Evolutionary conservation across 148 eudicot genomes (phyloP).

Genomic region (Cornus controversa): DNA sequence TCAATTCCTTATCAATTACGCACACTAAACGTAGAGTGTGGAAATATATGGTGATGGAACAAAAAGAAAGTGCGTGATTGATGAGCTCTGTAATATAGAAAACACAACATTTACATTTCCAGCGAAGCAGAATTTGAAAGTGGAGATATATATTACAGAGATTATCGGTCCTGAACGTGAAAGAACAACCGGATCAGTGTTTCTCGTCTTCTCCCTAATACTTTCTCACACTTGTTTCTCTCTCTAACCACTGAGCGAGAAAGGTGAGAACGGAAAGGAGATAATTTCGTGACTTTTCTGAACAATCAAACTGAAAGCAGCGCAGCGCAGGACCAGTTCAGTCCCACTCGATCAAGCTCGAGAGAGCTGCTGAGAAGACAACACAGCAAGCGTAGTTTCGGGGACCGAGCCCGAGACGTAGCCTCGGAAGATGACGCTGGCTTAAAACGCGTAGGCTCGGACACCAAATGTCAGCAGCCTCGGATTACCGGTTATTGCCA

Average conservation of each 20-base stretch:
- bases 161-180: background rate
- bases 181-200: too few relatives aligned
- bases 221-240: background rate
- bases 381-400: background rate
- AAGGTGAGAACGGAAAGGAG: background rate
- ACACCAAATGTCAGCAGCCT: background rate
- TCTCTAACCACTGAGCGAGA: background rate
- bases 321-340: background rate
- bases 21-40: too few relatives aligned
- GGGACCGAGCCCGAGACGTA: background rate
- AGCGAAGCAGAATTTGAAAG: background rate
- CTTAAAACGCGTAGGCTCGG: background rate
- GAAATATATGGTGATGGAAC: too few relatives aligned
- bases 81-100: too few relatives aligned
- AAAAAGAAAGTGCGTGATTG: too few relatives aligned
- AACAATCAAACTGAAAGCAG: background rate
- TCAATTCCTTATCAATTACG: too few relatives aligned
- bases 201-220: too few relatives aligned
- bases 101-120: background rate
- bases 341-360: background rate
- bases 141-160: background rate
- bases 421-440: background rate
- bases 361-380: background rate
- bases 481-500: background rate
- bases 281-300: background rate